Evolutionary conservation across 305 asterid species (phyloP), one percentile per base, ranked within the genome.

Genomic region (Plantago lanceolata): DNA sequence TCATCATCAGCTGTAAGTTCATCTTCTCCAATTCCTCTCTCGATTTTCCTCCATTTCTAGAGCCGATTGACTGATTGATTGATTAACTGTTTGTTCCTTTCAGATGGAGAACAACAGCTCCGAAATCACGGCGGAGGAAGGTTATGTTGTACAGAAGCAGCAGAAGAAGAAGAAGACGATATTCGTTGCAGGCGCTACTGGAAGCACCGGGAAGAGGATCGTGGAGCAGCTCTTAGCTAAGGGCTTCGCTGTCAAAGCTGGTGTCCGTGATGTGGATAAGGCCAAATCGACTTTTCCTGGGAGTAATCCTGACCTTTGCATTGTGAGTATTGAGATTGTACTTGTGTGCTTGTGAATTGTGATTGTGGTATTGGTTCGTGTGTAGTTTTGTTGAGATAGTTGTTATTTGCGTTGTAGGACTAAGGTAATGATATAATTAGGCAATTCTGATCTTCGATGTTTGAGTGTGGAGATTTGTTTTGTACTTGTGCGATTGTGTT

Each of bases 171-270:
- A 74, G 75, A 92, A 82, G 86, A 92, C 75, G 57, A 75, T 92
- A 18, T 92, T 87, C 70, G 97, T 92, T 37, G 98, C 96, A 3
- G 98, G 98, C 35, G 98, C 98, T 5, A 80, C 94, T 28, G 98
- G 98, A 47, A 89, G 74, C 74, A 92, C 97, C 17, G 98, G 98
- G 7, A 89, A 84, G 82, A 82, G 97, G 81, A 83, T 92, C n/a
- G 98, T 89, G 71, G 95, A 85, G 75, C 95, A 89, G 85, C 93
- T 93, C 60, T 69, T 93, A 82, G 86, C 89, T 16, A 93, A 81
- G 72, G 97, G 98, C 0, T 89, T 92, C 80, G 84, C 88, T 60
- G 97, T 92, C 37, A 87, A 84, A 73, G 97, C 98, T 54, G 98
- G 94, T 4, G 97, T 89, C 18, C 85, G 94, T 44, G 95, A 92